phyloP scores from a whole-genome alignment of 1,284 basidiomycete genomes.

The Pyrrhoderma noxium region DNA sequence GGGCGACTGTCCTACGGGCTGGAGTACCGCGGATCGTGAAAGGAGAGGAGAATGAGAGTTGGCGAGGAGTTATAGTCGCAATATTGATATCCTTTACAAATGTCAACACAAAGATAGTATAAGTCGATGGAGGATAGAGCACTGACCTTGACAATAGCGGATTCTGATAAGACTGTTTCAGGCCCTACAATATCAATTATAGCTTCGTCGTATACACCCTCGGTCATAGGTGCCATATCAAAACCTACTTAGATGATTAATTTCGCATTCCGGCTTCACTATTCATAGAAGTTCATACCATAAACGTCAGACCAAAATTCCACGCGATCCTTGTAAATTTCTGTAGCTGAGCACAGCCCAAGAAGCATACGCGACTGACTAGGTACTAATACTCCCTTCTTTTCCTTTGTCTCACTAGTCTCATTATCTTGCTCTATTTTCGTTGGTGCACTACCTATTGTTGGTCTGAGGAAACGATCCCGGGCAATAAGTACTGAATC shows the following conservation, averaged over 20 bases:
- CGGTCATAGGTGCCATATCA: conserved; percentile 74
- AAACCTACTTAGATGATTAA: conserved; percentile 50
- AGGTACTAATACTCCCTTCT: conserved; percentile 82
- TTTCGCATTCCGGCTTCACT: background rate
- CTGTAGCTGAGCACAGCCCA: conserved; percentile 68
- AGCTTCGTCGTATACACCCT: conserved; percentile 68
- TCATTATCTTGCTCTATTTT: conserved; percentile 1
- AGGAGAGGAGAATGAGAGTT: conserved; percentile 72
- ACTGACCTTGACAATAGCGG: conserved; percentile 61
- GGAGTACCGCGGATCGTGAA: conserved; percentile 65
- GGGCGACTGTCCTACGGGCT: conserved; percentile 55
- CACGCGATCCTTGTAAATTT: conserved; percentile 74
- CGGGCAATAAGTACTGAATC: conserved; percentile 88
- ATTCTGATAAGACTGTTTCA: conserved; percentile 62
- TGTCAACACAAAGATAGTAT: conserved; percentile 2
- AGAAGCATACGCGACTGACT: conserved; percentile 86
- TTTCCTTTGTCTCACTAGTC: conserved; percentile 1
- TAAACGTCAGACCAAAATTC: conserved; percentile 91
- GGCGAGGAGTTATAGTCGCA: conserved; percentile 51
- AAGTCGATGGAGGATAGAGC: background rate
- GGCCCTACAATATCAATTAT: conserved; percentile 74
- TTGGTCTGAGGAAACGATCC: conserved; percentile 73
- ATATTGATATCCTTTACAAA: conserved; percentile 63
- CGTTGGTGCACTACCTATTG: background rate
- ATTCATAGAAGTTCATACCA: conserved; percentile 39